Evolutionary conservation across 176 grass and related monocot species (phyloP), one percentile per base, ranked within the genome.

Genomic region (Triticum monococcum): DNA sequence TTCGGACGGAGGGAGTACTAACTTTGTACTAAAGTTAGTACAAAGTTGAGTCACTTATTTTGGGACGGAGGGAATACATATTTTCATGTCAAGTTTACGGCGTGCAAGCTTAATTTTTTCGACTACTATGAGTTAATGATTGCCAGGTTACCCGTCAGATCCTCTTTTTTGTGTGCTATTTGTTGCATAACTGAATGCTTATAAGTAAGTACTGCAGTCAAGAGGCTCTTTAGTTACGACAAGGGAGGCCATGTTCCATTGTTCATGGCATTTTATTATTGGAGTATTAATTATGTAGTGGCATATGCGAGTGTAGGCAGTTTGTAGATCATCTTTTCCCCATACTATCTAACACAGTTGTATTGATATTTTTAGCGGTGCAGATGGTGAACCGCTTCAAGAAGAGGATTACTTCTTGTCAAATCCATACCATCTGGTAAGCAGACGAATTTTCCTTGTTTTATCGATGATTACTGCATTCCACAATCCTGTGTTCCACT

Each of bases 391-490:
- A 72, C 83, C 90, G 71, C 85, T 98, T 86, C 90, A 94, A 91
- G 97, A 99, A 87, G 94, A 99, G 78, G 92, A 99, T 83, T 97
- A 94, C 87, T 99, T 97, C 56, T 91, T 91, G 56, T 99, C 97
- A 45, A 99, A 97, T 84, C 97, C 97, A 68, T 99, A 99, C 85
- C 90, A 99, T 94, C 79, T 99, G 94, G 97, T 99, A 95, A 86
- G 71, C 52, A 90, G 31, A 46, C 75, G 18, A 72, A 85, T 79
- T 68, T 84, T 28, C 32, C 32, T 52, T 80, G 16, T 41, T 85
- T 65, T 67, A 37, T 69, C 4, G 12, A 14, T 82, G 22, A 11
- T 45, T 56, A 31, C 3, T 77, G 56, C 52, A 81, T 70, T 14
- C 18, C 57, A 38, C 17, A 60, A 22, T 80, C 24, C 23, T 64